These are phyloP conservation scores for Phytophthora pini DNA, from an alignment of 352 stramenopile genomes.

Conservation along the genomic window DNA sequence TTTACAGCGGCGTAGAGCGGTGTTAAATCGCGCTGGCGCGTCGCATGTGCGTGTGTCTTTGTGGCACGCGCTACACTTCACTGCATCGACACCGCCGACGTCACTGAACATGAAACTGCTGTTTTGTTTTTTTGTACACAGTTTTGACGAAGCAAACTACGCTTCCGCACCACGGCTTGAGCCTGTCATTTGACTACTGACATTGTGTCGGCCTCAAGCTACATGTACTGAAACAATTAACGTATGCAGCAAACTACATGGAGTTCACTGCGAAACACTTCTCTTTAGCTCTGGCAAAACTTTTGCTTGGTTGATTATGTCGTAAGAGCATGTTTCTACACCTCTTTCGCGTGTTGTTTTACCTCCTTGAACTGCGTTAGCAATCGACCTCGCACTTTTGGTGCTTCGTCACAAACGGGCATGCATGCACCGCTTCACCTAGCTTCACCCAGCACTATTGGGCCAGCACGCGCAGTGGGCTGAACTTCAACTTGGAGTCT, in stretches of 20 bases:
- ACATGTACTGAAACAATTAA: no score
- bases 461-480: neutral
- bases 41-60: conserved; percentile 20
- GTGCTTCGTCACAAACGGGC: neutral
- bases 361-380: conserved; percentile 20
- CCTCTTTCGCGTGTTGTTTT: conserved; percentile 4
- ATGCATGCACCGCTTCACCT: neutral
- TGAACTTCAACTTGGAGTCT: no score
- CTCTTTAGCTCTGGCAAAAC: no score
- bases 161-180: no score
- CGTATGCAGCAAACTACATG: no score
- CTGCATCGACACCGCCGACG: conserved; percentile 13
- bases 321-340: no score
- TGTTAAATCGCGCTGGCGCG: conserved; percentile 24
- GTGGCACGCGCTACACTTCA: conserved; percentile 1
- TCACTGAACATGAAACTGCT: neutral
- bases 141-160: no score
- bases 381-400: conserved; percentile 14
- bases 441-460: neutral
- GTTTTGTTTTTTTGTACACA: no score
- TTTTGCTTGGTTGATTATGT: no score
- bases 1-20: neutral
- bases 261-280: no score
- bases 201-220: no score
- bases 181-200: no score